Evolutionary conservation across 805 yeast genomes (phyloP), one percentile per base, ranked within the genome.

Genomic region (Zygoascus ofunaensis): DNA sequence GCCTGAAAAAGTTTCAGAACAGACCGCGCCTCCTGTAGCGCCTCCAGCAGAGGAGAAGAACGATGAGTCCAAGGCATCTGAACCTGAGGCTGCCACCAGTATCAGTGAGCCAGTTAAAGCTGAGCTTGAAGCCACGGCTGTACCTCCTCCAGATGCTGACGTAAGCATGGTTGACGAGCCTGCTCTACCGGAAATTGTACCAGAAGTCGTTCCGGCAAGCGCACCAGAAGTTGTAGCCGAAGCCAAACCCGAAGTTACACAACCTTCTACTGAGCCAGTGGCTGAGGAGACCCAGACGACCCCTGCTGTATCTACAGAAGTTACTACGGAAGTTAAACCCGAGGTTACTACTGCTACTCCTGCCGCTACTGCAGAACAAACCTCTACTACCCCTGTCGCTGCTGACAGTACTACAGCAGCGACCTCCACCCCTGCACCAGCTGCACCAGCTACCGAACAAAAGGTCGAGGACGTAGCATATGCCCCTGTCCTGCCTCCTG

Each of bases 331-430:
- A n/a, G n/a, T n/a, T n/a, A n/a, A n/a, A n/a, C n/a, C n/a, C 7
- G 15, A 28, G 39, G 26, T 4, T 21, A 14, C 3, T 17, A 12
- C 44, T 32, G 41, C 34, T 41, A 38, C 12, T 12, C 10, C 38
- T 40, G 42, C n/a, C 4, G 39, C 34, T 4, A 36, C 34, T 15
- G 19, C 39, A 8, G 46, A 23, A 7, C 15, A n/a, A n/a, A n/a
- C n/a, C n/a, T n/a, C 44, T 41, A 14, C 37, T 19, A 20, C 7
- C 8, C 15, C 43, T 42, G 47, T 23, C 24, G 22, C 46, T 43
- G 24, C 47, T 24, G 38, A n/a, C n/a, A n/a, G n/a, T n/a, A n/a
- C n/a, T n/a, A n/a, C n/a, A n/a, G n/a, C n/a, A n/a, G n/a, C n/a
- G n/a, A n/a, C n/a, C n/a, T n/a, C n/a, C n/a, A n/a, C n/a, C 39